These are phyloP conservation scores for Termitomyces sp. DNA, from an alignment of 768 basidiomycete species.

Conservation along the genomic window DNA sequence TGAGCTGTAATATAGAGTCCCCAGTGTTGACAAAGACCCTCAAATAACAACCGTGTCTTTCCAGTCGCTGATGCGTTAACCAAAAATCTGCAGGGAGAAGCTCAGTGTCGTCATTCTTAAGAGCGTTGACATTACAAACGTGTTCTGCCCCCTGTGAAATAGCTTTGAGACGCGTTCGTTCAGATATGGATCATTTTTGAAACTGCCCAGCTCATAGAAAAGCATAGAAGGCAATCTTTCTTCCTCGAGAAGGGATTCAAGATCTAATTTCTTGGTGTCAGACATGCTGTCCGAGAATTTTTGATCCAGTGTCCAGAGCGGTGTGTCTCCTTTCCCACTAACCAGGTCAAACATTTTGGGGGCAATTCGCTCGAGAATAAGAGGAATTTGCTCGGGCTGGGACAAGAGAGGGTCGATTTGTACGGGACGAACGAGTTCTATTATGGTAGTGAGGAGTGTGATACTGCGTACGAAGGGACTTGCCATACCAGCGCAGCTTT, in stretches of 20 bases:
- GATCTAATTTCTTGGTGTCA: not conserved
- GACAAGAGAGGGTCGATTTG: not conserved
- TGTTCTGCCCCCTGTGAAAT: not conserved
- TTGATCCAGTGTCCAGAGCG: not conserved
- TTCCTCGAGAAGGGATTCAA: not conserved
- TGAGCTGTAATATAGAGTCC: slow-evolving; percentile 1
- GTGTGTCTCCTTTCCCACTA: not conserved
- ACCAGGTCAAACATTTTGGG: not conserved
- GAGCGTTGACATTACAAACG: not conserved
- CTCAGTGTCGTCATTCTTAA: not conserved
- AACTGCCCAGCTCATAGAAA: not conserved
- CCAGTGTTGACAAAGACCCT: slow-evolving; percentile 1
- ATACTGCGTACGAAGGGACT: not conserved
- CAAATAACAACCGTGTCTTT: slow-evolving; percentile 1
- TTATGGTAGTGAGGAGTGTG: not conserved
- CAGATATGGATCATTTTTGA: not conserved
- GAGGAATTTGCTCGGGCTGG: not conserved
- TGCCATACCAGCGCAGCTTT: not conserved
- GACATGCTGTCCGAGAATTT: not conserved
- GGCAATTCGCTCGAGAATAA: not conserved
- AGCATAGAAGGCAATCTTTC: not conserved
- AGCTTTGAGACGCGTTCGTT: not conserved
- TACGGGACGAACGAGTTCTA: not conserved
- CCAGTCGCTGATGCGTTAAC: slow-evolving; percentile 2
- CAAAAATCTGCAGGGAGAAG: not conserved